Conservation (phyloP, 306 rosid genomes). For the Gillenia trifoliata region DNA sequence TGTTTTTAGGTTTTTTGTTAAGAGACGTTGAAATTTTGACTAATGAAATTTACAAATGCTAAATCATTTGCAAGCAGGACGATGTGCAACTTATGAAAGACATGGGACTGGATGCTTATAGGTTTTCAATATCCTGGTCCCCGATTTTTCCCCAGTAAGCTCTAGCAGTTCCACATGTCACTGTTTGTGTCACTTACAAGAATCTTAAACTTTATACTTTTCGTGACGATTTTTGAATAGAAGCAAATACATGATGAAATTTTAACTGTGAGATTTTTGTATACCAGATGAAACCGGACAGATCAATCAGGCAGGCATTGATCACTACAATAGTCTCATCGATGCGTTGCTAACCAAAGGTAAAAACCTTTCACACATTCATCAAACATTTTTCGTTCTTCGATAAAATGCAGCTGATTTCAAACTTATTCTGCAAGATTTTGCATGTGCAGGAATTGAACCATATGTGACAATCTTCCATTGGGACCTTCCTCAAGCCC, state of each 20-base stretch:
- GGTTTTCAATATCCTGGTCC: conserved; percentile 92
- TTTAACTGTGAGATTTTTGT: background rate
- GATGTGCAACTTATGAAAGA: conserved; percentile 85
- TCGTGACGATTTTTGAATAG: background rate
- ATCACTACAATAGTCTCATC: conserved; percentile 78
- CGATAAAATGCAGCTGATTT: background rate
- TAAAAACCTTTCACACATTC: no score
- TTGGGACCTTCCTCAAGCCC: conserved; percentile 92
- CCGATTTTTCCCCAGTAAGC: conserved; percentile 77
- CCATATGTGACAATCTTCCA: conserved; percentile 89
- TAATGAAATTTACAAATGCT: background rate
- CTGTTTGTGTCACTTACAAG: no score
- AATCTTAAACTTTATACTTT: no score
- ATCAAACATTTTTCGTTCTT: no score
- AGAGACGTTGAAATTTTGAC: background rate
- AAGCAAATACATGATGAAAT: background rate
- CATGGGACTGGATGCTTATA: conserved; percentile 80
- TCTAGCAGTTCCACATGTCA: no score
- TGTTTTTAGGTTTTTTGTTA: background rate
- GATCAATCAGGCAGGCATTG: conserved; percentile 74
- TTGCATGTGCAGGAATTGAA: conserved; percentile 50
- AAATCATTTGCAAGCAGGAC: conserved; percentile 40
- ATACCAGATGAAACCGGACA: conserved; percentile 64
- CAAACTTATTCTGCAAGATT: background rate
- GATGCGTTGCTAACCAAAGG: conserved; percentile 68